These are phyloP conservation scores for Misopates orontium DNA, from an alignment of 257 asterid species.

Conservation along the genomic window DNA sequence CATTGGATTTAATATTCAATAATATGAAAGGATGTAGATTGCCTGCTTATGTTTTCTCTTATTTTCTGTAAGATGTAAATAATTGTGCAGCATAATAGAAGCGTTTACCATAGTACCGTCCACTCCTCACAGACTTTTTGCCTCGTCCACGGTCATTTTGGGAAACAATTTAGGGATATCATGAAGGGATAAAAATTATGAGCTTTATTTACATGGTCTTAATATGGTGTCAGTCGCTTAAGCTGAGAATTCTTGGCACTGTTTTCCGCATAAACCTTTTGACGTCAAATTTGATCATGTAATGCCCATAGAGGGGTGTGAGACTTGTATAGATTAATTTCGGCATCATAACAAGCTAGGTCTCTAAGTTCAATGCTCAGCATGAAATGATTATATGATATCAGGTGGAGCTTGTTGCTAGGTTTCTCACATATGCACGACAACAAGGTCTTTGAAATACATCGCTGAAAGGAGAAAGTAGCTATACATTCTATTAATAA, in stretches of 20 bases:
- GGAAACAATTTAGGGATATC: not conserved
- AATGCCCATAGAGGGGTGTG: constrained; percentile 5
- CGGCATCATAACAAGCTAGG: not conserved
- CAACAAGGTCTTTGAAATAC: not conserved
- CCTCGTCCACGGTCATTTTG: not conserved
- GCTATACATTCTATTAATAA: not conserved
- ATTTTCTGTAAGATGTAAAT: too few relatives aligned
- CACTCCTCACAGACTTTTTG: not conserved
- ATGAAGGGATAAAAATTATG: too few relatives aligned
- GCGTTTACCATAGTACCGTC: not conserved
- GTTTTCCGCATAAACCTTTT: not conserved
- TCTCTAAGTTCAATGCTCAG: not conserved
- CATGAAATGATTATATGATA: not conserved
- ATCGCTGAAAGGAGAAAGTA: constrained; percentile 7
- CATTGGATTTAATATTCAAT: too few relatives aligned
- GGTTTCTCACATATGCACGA: not conserved
- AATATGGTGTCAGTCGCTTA: too few relatives aligned
- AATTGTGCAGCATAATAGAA: too few relatives aligned
- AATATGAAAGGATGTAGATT: too few relatives aligned
- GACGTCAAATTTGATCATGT: not conserved
- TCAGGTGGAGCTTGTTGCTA: not conserved
- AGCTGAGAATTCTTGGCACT: too few relatives aligned
- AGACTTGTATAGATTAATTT: constrained; percentile 1
- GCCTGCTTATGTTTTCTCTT: too few relatives aligned
- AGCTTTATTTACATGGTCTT: too few relatives aligned